Percentiles rank a stretch among this genome's conserved stretches.
These are phyloP conservation scores for Plenodomus tracheiphilus DNA, from an alignment of 2,329 filamentous ascomycete species.

Conservation along the genomic window DNA sequence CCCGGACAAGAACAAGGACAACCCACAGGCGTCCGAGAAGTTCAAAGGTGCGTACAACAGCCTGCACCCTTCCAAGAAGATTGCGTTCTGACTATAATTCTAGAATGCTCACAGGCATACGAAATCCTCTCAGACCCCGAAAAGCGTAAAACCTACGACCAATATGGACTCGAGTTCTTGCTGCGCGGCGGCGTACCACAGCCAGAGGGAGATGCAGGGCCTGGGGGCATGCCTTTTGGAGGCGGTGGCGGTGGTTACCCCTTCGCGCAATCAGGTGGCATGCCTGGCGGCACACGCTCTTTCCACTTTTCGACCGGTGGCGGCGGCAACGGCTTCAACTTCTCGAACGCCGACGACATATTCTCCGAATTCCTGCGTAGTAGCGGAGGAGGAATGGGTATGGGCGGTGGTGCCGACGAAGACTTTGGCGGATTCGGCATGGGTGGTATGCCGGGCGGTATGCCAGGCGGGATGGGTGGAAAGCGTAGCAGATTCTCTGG, in stretches of 20 bases:
- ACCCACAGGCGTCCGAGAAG: conserved; percentile 81
- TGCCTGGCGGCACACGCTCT: conserved; percentile 58
- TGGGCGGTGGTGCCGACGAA: conserved; percentile 60
- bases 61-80: background rate
- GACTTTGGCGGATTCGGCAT: conserved; percentile 44
- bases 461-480: conserved; percentile 47
- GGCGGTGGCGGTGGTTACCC: conserved; percentile 55
- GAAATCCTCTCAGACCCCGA: conserved; percentile 97
- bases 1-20: conserved; percentile 97
- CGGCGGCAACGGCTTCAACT: conserved; percentile 70
- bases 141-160: conserved; percentile 93
- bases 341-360: conserved; percentile 80
- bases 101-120: conserved; percentile 93
- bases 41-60: conserved; percentile 70
- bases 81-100: conserved; percentile 1
- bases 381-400: conserved; percentile 50
- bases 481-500: conserved; percentile 43
- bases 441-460: conserved; percentile 52
- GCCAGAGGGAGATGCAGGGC: conserved; percentile 46
- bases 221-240: conserved; percentile 51
- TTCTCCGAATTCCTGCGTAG: conserved; percentile 81
- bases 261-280: conserved; percentile 60
- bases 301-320: conserved; percentile 68
- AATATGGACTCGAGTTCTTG: conserved; percentile 91
- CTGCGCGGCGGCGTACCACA: conserved; percentile 76